phyloP scores from a whole-genome alignment of 2,329 filamentous ascomycete genomes.

The Hypomyces perniciosus region DNA sequence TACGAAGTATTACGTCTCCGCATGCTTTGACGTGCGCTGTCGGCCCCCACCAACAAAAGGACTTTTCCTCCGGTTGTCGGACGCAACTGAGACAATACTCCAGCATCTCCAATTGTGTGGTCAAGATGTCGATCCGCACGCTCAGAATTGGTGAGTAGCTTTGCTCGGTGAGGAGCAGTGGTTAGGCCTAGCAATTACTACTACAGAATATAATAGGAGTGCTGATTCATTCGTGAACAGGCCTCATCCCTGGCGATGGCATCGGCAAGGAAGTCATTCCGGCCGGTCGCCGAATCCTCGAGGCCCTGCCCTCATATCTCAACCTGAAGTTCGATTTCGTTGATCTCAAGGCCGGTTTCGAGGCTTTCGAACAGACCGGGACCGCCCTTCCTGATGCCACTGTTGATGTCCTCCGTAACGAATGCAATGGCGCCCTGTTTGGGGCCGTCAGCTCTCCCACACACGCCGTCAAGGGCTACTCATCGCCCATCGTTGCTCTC shows the following conservation, averaged over 20 bases:
- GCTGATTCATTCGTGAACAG: no score
- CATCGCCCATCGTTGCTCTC: conserved; percentile 90
- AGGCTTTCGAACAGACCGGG: conserved; percentile 86
- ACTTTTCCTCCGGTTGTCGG: no score
- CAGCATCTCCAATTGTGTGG: no score
- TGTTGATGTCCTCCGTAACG: conserved; percentile 77
- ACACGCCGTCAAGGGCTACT: conserved; percentile 88
- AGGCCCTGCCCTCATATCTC: conserved; percentile 49
- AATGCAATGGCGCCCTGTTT: conserved; percentile 94
- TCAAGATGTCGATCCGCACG: no score
- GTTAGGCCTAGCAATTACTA: no score
- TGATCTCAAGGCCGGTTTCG: conserved; percentile 87
- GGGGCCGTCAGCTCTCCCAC: conserved; percentile 92
- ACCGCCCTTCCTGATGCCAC: conserved; percentile 85
- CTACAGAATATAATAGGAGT: no score
- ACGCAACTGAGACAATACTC: no score
- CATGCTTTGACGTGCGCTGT: no score
- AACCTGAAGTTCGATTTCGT: conserved; percentile 55
- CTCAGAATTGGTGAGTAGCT: no score
- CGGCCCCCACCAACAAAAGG: no score
- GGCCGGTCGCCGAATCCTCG: conserved; percentile 13
- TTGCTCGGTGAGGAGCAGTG: no score
- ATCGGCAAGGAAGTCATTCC: conserved; percentile 58
- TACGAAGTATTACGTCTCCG: no score
- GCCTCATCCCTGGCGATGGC: conserved; percentile 54